Percentiles rank a stretch among this genome's conserved stretches.
Conservation (phyloP, 140 eudicot species). For the Erigeron philadelphicus region DNA sequence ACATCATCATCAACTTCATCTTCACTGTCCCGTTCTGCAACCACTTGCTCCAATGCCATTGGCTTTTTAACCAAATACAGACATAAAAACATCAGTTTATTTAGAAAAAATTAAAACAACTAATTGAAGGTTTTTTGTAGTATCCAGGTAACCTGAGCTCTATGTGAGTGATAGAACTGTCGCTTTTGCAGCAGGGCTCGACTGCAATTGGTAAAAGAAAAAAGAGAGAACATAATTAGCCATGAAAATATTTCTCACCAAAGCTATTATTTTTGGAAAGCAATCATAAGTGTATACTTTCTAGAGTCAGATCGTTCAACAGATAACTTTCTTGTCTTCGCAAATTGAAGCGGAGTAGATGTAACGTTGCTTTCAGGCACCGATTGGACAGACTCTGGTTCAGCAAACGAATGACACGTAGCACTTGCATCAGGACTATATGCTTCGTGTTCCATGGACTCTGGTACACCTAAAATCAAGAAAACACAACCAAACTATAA, state of each 20-base stretch:
- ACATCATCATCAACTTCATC: constrained; percentile 93
- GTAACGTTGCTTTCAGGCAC: constrained; percentile 59
- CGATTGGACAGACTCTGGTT: constrained; percentile 65
- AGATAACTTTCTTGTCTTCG: constrained; percentile 85
- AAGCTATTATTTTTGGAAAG: neutral
- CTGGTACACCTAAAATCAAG: constrained; percentile 34
- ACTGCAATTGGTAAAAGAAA: constrained; percentile 32
- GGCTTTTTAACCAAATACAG: constrained; percentile 40
- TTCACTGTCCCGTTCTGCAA: constrained; percentile 81
- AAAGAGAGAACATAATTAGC: neutral
- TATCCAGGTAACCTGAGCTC: constrained; percentile 77
- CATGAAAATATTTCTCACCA: neutral
- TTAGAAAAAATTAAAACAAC: constrained; percentile 6
- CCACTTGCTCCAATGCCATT: constrained; percentile 74
- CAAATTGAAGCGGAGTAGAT: constrained; percentile 68
- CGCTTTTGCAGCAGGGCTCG: constrained; percentile 83
- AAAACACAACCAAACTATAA: constrained; percentile 1
- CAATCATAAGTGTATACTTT: constrained; percentile 42
- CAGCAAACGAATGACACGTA: constrained; percentile 57
- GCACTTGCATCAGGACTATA: constrained; percentile 67
- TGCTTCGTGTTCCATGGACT: constrained; percentile 47
- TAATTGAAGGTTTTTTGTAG: neutral
- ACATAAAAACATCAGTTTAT: constrained; percentile 8
- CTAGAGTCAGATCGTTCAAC: constrained; percentile 70
- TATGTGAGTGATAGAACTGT: constrained; percentile 92